Percentiles rank a stretch among this genome's conserved stretches.
phyloP scores from a whole-genome alignment of 352 stramenopile genomes.

The Pythium vanterpoolii region DNA sequence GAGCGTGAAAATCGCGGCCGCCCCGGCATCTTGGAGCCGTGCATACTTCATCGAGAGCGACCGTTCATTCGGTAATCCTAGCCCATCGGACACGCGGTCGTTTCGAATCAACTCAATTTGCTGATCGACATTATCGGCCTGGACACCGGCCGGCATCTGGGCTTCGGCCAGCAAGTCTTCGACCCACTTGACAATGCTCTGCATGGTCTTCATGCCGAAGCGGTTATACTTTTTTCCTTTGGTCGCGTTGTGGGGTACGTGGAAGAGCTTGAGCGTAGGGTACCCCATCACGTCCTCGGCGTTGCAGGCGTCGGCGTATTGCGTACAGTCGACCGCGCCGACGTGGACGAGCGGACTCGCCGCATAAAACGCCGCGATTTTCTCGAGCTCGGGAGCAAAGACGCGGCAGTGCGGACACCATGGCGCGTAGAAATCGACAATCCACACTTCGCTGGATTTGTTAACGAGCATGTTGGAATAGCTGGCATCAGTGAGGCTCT shows the following conservation, averaged over 20 bases:
- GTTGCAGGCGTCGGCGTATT: constrained; percentile 52
- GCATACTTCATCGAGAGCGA: constrained; percentile 64
- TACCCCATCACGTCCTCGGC: constrained; percentile 61
- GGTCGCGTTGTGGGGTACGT: constrained; percentile 41
- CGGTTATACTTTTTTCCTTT: constrained; percentile 32
- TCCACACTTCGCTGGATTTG: constrained; percentile 53
- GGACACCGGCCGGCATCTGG: constrained; percentile 51
- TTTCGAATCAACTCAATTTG: constrained; percentile 48
- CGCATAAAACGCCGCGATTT: constrained; percentile 64
- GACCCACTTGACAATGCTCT: constrained; percentile 57
- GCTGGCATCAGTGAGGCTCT: constrained; percentile 29
- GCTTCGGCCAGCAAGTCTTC: constrained; percentile 53
- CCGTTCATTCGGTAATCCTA: constrained; percentile 36
- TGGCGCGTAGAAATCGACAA: constrained; percentile 84
- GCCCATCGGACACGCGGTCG: constrained; percentile 28
- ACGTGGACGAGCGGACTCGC: constrained; percentile 50
- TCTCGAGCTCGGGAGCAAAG: constrained; percentile 74
- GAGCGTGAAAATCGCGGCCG: constrained; percentile 61
- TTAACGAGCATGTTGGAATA: constrained; percentile 48
- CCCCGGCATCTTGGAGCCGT: constrained; percentile 62
- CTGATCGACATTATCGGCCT: constrained; percentile 38
- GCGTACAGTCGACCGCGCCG: constrained; percentile 76
- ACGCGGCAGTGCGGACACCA: constrained; percentile 82
- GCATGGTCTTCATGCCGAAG: constrained; percentile 31
- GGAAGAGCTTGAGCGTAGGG: constrained; percentile 67